phyloP scores from a whole-genome alignment of 257 asterid genomes.

The Solanum boliviense region DNA sequence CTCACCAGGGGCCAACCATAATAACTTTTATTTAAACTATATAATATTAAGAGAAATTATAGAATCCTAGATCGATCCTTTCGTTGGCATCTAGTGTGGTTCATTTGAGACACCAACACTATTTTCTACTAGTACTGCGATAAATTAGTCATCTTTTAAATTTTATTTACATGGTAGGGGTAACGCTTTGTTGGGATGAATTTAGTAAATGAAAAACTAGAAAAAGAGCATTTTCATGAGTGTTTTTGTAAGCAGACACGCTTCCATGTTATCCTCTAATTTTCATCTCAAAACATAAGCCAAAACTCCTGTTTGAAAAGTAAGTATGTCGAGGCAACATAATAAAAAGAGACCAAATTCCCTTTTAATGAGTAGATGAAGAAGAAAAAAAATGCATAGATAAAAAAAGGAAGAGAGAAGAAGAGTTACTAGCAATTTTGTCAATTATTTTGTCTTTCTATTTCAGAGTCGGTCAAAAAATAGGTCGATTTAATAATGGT shows the following conservation, averaged over 20 bases:
- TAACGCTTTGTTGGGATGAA: not conserved
- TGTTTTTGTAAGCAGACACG: constrained; percentile 14
- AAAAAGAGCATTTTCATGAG: not conserved
- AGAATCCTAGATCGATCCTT: not conserved
- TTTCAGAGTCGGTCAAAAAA: not conserved
- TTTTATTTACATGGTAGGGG: not conserved
- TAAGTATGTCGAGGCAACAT: not conserved
- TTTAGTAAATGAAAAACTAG: not conserved
- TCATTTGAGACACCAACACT: not conserved
- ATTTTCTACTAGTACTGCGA: not conserved
- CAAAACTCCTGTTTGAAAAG: constrained; percentile 6
- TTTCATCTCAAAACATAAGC: constrained; percentile 8
- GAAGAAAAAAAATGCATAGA: not conserved
- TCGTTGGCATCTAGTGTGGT: not conserved
- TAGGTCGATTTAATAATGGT: not conserved
- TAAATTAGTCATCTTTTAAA: not conserved
- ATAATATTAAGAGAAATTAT: not conserved
- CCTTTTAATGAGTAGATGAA: not conserved
- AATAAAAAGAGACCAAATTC: not conserved
- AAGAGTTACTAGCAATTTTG: not conserved
- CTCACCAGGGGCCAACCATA: not conserved
- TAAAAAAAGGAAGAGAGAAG: not conserved
- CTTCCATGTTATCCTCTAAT: constrained; percentile 2
- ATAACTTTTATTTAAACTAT: not conserved
- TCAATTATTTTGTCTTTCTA: not conserved